Conservation (phyloP, 768 basidiomycete genomes). For the Leccinellum rugosiceps region DNA sequence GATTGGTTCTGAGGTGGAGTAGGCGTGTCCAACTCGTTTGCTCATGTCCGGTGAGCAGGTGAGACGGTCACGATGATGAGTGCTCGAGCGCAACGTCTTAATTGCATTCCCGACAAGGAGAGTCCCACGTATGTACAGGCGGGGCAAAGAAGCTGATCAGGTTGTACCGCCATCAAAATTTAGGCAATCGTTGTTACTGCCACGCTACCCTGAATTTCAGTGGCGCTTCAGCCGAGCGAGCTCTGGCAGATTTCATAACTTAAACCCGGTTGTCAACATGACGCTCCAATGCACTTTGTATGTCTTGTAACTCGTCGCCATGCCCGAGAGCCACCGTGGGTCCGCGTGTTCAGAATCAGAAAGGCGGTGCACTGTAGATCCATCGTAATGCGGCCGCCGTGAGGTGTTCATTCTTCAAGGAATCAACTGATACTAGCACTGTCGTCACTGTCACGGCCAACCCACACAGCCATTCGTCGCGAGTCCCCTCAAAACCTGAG, state of each 20-base stretch:
- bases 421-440: background rate
- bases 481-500: background rate
- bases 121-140: constrained; percentile 38
- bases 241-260: background rate
- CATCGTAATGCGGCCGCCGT: background rate
- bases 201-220: constrained; percentile 13
- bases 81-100: constrained; percentile 22
- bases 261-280: background rate
- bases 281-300: background rate
- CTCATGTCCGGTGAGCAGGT: constrained; percentile 21
- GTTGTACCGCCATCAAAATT: constrained; percentile 30
- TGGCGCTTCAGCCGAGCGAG: constrained; percentile 9
- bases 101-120: constrained; percentile 29
- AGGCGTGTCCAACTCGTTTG: constrained; percentile 26
- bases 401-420: background rate
- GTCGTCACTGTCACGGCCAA: background rate
- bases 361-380: constrained; percentile 23
- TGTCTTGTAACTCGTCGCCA: background rate
- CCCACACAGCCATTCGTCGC: background rate
- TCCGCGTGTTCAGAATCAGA: constrained; percentile 3
- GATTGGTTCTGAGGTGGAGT: constrained; percentile 32
- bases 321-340: constrained; percentile 9
- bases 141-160: constrained; percentile 35
- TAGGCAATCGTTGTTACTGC: constrained; percentile 20
- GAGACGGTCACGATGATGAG: constrained; percentile 14